A percentile compares a stretch with the other conserved stretches of the same genome.
These are phyloP conservation scores for Monosporozyma yasuniensis DNA, from an alignment of 805 yeast species.

Conservation along the genomic window DNA sequence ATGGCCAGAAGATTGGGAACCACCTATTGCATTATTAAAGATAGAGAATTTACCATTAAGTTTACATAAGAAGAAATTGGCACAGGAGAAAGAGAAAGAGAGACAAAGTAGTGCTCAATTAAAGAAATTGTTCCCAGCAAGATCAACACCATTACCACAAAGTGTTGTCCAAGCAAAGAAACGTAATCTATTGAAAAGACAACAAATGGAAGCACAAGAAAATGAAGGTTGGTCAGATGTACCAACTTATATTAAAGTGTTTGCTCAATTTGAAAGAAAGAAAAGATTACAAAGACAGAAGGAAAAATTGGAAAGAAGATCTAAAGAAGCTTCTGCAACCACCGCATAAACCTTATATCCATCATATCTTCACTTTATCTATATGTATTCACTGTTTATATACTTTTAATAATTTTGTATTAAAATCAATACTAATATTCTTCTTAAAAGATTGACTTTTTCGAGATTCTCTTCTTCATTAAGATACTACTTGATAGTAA, in stretches of 20 bases:
- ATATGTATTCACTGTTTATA: background rate
- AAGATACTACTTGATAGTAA: background rate
- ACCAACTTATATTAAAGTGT: conserved; percentile 69
- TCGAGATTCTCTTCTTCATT: background rate
- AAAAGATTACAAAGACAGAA: conserved; percentile 35
- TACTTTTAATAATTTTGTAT: background rate
- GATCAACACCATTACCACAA: conserved; percentile 24
- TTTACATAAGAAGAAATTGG: conserved; percentile 4
- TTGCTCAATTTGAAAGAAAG: conserved; percentile 72
- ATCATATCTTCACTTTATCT: background rate
- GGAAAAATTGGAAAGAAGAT: conserved; percentile 2
- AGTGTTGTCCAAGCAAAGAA: conserved; percentile 28
- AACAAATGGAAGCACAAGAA: conserved; percentile 22
- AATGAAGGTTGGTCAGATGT: conserved; percentile 46
- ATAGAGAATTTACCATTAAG: conserved; percentile 32
- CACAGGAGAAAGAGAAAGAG: conserved; percentile 1
- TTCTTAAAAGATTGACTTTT: background rate
- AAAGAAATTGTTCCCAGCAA: conserved; percentile 27
- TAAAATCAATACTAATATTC: background rate
- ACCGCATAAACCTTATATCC: background rate
- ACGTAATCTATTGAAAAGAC: conserved; percentile 10
- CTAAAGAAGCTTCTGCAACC: background rate
- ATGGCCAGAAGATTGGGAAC: conserved; percentile 63
- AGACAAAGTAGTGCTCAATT: conserved; percentile 5
- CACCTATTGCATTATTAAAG: conserved; percentile 33